A percentile compares a stretch with the other conserved stretches of the same genome.
These are phyloP conservation scores for Arthrinium phaeospermum DNA, from an alignment of 2,329 filamentous ascomycete species.

Conservation along the genomic window DNA sequence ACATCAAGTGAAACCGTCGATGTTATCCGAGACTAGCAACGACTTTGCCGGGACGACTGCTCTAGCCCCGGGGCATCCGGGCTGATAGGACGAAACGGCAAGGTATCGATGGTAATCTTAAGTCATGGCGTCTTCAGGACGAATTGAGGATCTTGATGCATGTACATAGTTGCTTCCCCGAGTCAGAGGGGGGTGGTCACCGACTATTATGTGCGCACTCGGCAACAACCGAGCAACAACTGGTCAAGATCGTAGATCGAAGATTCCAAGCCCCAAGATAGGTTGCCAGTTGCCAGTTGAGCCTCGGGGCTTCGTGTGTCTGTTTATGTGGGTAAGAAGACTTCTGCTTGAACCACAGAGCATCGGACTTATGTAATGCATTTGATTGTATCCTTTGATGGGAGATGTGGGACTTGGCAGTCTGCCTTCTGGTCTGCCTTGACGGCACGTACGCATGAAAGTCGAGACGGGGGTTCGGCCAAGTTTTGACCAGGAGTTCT, in stretches of 20 bases:
- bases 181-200: not conserved
- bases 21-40: too few species aligned
- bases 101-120: too few species aligned
- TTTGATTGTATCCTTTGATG: not conserved
- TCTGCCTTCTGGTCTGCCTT: not conserved
- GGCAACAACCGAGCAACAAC: not conserved
- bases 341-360: not conserved
- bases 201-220: too few species aligned
- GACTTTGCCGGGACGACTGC: not conserved
- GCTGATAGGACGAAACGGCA: not conserved
- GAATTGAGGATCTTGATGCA: too few species aligned
- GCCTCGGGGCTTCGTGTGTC: not conserved
- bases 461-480: not conserved
- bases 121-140: too few species aligned
- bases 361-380: not conserved
- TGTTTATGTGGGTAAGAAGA: not conserved
- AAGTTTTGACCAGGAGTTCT: conserved; percentile 11
- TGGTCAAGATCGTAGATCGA: not conserved
- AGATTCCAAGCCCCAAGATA: not conserved
- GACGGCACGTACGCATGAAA: not conserved
- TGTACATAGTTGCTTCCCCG: not conserved
- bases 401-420: not conserved
- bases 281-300: not conserved
- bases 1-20: too few species aligned
- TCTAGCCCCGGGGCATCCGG: not conserved